These are phyloP conservation scores for Auriscalpium vulgare DNA, from an alignment of 768 basidiomycete genomes.

Conservation along the genomic window DNA sequence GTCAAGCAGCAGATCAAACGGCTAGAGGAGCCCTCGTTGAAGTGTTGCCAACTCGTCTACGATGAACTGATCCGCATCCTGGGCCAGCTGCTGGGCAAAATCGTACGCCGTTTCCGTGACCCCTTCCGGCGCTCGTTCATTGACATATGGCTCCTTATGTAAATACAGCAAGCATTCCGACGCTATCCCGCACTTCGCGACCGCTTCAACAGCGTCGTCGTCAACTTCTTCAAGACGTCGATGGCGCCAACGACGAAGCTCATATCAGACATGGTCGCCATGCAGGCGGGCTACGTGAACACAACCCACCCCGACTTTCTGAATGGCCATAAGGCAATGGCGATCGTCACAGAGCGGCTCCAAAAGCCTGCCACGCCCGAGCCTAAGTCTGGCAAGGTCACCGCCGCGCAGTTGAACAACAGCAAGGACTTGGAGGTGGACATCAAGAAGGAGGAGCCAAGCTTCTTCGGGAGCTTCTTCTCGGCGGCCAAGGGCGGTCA, in stretches of 20 bases:
- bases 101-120: conserved; percentile 42
- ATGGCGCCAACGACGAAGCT: conserved; percentile 96
- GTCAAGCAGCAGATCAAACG: no score
- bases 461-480: conserved; percentile 97
- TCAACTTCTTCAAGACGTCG: conserved; percentile 90
- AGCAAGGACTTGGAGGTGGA: conserved; percentile 93
- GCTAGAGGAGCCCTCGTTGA: no score
- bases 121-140: neutral
- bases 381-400: conserved; percentile 61
- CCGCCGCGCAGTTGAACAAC: conserved; percentile 70
- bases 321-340: conserved; percentile 92
- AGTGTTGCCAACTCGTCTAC: no score
- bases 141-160: neutral
- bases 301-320: conserved; percentile 99
- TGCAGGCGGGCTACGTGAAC: conserved; percentile 99
- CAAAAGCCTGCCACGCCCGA: conserved; percentile 70
- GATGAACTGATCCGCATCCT: no score
- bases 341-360: conserved; percentile 79
- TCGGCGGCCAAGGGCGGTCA: conserved; percentile 10
- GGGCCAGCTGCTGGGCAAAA: no score
- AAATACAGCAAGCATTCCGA: conserved; percentile 81
- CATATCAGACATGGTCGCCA: conserved; percentile 89
- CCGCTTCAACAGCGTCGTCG: conserved; percentile 91
- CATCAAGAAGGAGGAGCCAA: conserved; percentile 76
- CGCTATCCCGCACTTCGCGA: conserved; percentile 95